Percentiles rank a stretch among this genome's conserved stretches.
Conservation (phyloP, 306 rosid genomes). For the Styphnolobium japonicum region DNA sequence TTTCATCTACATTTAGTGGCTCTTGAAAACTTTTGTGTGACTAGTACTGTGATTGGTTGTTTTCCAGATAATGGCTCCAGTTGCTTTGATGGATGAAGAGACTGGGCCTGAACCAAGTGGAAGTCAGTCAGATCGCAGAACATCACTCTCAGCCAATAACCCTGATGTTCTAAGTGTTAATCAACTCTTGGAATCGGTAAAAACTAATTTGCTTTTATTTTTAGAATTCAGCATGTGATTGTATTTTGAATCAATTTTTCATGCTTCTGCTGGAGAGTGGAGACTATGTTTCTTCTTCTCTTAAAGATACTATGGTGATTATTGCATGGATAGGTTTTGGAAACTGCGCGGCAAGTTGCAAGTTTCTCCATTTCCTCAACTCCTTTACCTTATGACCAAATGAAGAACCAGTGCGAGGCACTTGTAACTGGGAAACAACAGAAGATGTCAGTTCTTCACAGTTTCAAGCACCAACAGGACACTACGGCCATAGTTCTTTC, state of each 20-base stretch:
- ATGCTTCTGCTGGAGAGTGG: constrained; percentile 23
- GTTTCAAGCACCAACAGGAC: constrained; percentile 74
- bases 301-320: constrained; percentile 12
- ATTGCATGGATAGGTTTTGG: constrained; percentile 64
- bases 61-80: constrained; percentile 59
- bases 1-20: constrained; percentile 28
- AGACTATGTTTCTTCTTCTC: constrained; percentile 10
- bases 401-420: constrained; percentile 95
- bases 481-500: constrained; percentile 60
- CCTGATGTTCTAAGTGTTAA: constrained; percentile 71
- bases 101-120: constrained; percentile 70
- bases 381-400: constrained; percentile 85
- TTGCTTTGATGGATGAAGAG: constrained; percentile 65
- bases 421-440: constrained; percentile 83
- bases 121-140: constrained; percentile 77
- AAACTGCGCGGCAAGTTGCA: constrained; percentile 91
- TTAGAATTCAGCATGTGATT: constrained; percentile 2
- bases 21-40: constrained; percentile 19
- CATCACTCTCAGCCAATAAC: constrained; percentile 63
- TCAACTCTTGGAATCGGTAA: constrained; percentile 97
- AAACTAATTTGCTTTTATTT: constrained; percentile 24
- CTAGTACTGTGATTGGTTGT: constrained; percentile 20
- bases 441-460: constrained; percentile 90
- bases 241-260: constrained; percentile 18
- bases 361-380: constrained; percentile 68